Conservation (phyloP, 2,329 filamentous ascomycete genomes). For the Aspergillus sp. region DNA sequence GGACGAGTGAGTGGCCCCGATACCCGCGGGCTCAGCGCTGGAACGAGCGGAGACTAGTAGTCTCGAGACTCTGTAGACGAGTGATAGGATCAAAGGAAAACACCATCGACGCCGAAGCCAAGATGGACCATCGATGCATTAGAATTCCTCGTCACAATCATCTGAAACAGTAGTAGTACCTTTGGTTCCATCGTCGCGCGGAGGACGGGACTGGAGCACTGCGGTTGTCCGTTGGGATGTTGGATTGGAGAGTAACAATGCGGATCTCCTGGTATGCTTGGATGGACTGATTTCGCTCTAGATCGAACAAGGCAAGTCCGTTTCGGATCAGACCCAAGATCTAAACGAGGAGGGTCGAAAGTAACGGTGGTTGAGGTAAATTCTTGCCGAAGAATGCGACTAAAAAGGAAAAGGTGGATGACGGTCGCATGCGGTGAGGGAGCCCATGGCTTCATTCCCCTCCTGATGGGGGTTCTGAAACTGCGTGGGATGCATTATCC, state of each 20-base stretch:
- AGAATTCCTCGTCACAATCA: too few relatives aligned
- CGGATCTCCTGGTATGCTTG: neutral
- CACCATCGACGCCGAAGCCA: neutral
- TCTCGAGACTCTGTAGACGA: neutral
- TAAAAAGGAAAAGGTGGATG: neutral
- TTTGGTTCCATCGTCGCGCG: neutral
- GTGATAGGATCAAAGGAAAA: too few relatives aligned
- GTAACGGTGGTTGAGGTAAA: neutral
- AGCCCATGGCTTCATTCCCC: too few relatives aligned
- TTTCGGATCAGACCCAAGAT: neutral
- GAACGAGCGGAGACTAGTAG: neutral
- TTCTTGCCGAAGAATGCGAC: neutral
- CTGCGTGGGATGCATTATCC: too few relatives aligned
- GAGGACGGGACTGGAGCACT: too few relatives aligned
- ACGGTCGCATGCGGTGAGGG: neutral
- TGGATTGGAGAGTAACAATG: neutral
- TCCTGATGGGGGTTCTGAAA: too few relatives aligned
- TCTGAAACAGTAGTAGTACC: too few relatives aligned
- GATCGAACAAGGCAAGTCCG: neutral
- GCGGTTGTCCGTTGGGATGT: too few relatives aligned
- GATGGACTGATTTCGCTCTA: neutral
- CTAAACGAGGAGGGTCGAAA: neutral
- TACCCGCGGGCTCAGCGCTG: neutral
- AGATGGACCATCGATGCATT: neutral
- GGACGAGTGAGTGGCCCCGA: too few relatives aligned